A percentile compares a stretch with the other conserved stretches of the same genome.
phyloP scores from a whole-genome alignment of 176 grass and related monocot species.

The Oryza meridionalis region DNA sequence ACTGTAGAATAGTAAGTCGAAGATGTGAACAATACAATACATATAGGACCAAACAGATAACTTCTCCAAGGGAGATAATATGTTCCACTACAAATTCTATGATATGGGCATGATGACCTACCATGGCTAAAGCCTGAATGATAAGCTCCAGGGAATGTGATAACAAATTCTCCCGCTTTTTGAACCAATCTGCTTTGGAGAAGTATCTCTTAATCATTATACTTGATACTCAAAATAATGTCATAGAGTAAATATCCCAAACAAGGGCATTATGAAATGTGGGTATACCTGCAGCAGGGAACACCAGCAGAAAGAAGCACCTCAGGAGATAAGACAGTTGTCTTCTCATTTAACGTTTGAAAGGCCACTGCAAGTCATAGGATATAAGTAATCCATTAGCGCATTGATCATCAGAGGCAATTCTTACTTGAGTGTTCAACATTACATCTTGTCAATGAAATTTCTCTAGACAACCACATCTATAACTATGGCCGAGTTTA shows the following conservation, averaged over 20 bases:
- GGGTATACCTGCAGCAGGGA: constrained; percentile 93
- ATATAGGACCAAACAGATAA: constrained; percentile 46
- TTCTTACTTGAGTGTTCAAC: constrained; percentile 6
- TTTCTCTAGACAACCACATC: background rate
- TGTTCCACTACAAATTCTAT: constrained; percentile 3
- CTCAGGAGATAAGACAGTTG: constrained; percentile 94
- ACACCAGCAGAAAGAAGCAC: constrained; percentile 86
- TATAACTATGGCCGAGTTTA: background rate
- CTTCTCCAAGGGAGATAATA: constrained; percentile 20
- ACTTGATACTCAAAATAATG: constrained; percentile 56
- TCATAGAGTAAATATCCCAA: constrained; percentile 31
- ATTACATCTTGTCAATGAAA: constrained; percentile 10
- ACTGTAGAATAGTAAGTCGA: constrained; percentile 28
- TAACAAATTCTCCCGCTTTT: constrained; percentile 98
- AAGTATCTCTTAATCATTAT: constrained; percentile 64
- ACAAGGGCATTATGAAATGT: constrained; percentile 42
- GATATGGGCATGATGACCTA: constrained; percentile 52
- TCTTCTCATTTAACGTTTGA: constrained; percentile 92
- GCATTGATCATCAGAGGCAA: constrained; percentile 27
- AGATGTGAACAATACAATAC: background rate
- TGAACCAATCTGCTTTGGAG: constrained; percentile 94
- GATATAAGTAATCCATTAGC: constrained; percentile 44
- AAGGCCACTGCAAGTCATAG: constrained; percentile 77
- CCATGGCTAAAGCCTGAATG: constrained; percentile 98
- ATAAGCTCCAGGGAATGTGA: constrained; percentile 99